Evolutionary conservation across 805 yeast genomes (phyloP), one percentile per base, ranked within the genome.

Genomic region (Candida tammaniensis): DNA sequence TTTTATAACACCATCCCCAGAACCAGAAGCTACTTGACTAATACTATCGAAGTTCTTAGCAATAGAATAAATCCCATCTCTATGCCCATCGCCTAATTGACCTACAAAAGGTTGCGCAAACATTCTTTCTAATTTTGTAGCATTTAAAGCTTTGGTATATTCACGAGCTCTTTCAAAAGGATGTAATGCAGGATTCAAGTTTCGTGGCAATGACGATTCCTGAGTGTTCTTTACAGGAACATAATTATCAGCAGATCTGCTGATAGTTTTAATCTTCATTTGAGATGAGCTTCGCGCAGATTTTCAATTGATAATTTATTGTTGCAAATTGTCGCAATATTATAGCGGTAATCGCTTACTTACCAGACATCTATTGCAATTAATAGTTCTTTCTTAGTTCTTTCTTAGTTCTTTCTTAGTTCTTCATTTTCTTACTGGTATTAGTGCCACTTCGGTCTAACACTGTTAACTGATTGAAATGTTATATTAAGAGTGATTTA

Each of bases 131-230:
- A 93, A 59, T 56, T 93, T 93, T 11, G 98, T 89, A 17, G 98
- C 98, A 37, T 86, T 91, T 34, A 93, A 63, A 0, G 98, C 98
- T 46, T 89, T 77, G 13, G 97, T 86, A 53, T 93, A 93, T 61
- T 93, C 98, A 54, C 98, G 74, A 5, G 98, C 97, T 48, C 98
- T 72, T 62, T 93, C 98, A 52, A 93, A 91, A 0, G 97, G 98
- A 64, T 93, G 99, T 30, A 93, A 68, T 15, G 91, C 93, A 2
- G 98, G 96, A 54, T 91, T 82, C 48, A 93, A 65, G 60, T 93
- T 93, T 39, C 98, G 74, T 0, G 97, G 91, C 34, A 86, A 59
- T 15, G 91, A 76, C 2, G 91, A 79, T 49, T 87, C 91, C 56
- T 93, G 97, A 0, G 94, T 78, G 58, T 86, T 87, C 46, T 88